Percentiles rank a stretch among this genome's conserved stretches.
phyloP scores from a whole-genome alignment of 2,329 filamentous ascomycete genomes.

The Tolypocladium pustulatum region DNA sequence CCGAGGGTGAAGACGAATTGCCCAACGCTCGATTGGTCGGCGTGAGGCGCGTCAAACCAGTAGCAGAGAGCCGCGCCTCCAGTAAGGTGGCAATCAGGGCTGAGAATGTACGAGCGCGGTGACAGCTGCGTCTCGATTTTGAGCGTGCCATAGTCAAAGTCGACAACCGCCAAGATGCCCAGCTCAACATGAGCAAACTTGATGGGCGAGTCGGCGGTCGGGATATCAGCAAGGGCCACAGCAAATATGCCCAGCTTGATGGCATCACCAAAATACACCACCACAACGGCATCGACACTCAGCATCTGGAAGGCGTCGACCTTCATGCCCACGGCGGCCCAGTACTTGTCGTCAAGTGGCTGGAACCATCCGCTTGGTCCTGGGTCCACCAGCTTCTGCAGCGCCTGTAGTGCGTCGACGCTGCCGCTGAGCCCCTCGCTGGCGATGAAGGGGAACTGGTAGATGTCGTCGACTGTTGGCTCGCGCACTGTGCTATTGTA shows the following conservation, averaged over 20 bases:
- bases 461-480: constrained; percentile 14
- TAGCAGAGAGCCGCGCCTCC: constrained; percentile 30
- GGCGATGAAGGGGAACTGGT: constrained; percentile 10
- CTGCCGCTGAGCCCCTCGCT: background rate
- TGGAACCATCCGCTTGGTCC: constrained; percentile 18
- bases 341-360: constrained; percentile 17
- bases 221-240: constrained; percentile 18
- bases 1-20: constrained; percentile 35
- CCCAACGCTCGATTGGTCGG: constrained; percentile 14
- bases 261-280: constrained; percentile 18
- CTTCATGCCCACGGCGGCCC: constrained; percentile 26
- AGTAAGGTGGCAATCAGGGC: constrained; percentile 26
- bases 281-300: constrained; percentile 21
- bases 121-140: constrained; percentile 27
- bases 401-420: constrained; percentile 1
- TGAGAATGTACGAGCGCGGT: constrained; percentile 27
- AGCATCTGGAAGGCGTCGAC: constrained; percentile 28
- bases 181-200: constrained; percentile 26
- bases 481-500: constrained; percentile 23
- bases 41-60: constrained; percentile 21
- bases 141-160: constrained; percentile 23
- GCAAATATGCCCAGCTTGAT: constrained; percentile 24
- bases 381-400: constrained; percentile 1
- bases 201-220: constrained; percentile 5
- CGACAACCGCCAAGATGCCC: constrained; percentile 20